Evolutionary conservation across 768 basidiomycete genomes (phyloP).

Genomic region (Tylopilus vinaceipallidus): DNA sequence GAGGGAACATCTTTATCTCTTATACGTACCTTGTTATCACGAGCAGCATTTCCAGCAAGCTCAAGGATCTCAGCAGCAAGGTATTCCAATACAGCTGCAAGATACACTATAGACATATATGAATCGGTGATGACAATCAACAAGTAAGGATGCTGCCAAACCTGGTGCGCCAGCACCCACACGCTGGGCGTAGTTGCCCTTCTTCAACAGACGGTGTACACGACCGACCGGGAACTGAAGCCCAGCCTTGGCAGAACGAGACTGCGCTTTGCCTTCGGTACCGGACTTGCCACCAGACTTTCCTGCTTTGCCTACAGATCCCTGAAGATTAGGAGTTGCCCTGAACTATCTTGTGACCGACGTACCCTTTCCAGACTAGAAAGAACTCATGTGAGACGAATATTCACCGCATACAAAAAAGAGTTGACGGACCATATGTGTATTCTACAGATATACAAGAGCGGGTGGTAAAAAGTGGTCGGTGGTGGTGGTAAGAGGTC

Average conservation of each 20-base stretch:
- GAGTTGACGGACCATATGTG: conserved; percentile 25
- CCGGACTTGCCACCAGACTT: conserved; percentile 52
- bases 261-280: conserved; percentile 55
- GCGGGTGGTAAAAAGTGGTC: conserved; percentile 1
- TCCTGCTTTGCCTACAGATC: conserved; percentile 44
- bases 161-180: conserved; percentile 89
- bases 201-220: conserved; percentile 86
- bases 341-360: background rate
- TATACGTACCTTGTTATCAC: conserved; percentile 32
- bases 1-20: background rate
- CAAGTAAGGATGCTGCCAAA: conserved; percentile 26
- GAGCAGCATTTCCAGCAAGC: conserved; percentile 79
- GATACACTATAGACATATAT: conserved; percentile 56
- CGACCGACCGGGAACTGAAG: conserved; percentile 90
- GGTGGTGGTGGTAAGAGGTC: conserved; percentile 28
- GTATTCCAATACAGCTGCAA: conserved; percentile 89
- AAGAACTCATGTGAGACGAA: conserved; percentile 1
- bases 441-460: conserved; percentile 21
- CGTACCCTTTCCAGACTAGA: conserved; percentile 34
- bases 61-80: conserved; percentile 93
- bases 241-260: conserved; percentile 72
- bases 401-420: background rate
- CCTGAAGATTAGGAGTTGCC: conserved; percentile 4
- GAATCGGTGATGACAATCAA: background rate
- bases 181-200: conserved; percentile 85